These are phyloP conservation scores for Chrysochromulina tobinii DNA, from an alignment of 78 protist species.

Conservation along the genomic window DNA sequence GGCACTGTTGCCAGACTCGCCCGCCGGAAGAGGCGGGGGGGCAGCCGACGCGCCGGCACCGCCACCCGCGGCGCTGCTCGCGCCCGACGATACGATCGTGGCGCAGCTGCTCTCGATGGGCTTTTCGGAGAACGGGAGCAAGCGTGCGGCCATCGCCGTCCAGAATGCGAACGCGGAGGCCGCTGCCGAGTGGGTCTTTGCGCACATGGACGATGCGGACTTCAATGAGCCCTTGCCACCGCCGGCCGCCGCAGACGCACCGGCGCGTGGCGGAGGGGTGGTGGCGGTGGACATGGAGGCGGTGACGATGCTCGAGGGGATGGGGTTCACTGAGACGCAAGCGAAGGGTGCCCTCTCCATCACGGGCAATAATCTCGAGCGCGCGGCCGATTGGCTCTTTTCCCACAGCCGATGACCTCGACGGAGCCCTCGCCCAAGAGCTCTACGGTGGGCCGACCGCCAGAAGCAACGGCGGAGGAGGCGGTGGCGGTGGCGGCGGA, in stretches of 20 bases:
- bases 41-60: background rate
- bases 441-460: background rate
- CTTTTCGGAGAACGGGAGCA: constrained; percentile 49
- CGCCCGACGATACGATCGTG: constrained; percentile 26
- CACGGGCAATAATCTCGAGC: constrained; percentile 19
- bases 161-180: constrained; percentile 38
- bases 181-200: constrained; percentile 54
- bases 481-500: background rate
- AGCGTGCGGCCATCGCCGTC: constrained; percentile 54
- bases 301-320: constrained; percentile 34
- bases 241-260: background rate
- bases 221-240: constrained; percentile 46
- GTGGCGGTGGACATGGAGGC: background rate
- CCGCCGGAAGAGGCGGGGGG: background rate
- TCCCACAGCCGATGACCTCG: constrained; percentile 72
- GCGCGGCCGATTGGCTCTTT: constrained; percentile 91
- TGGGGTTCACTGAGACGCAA: constrained; percentile 43
- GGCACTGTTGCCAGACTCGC: constrained; percentile 49
- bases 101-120: constrained; percentile 38
- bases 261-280: background rate
- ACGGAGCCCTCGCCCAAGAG: constrained; percentile 26
- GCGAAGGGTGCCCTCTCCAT: constrained; percentile 22
- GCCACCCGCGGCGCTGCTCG: background rate
- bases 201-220: constrained; percentile 52
- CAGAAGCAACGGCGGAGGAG: background rate